Percentiles rank a stretch among this genome's conserved stretches.
Conservation (phyloP, 306 rosid genomes). For the Trichosanthes cucumerina region DNA sequence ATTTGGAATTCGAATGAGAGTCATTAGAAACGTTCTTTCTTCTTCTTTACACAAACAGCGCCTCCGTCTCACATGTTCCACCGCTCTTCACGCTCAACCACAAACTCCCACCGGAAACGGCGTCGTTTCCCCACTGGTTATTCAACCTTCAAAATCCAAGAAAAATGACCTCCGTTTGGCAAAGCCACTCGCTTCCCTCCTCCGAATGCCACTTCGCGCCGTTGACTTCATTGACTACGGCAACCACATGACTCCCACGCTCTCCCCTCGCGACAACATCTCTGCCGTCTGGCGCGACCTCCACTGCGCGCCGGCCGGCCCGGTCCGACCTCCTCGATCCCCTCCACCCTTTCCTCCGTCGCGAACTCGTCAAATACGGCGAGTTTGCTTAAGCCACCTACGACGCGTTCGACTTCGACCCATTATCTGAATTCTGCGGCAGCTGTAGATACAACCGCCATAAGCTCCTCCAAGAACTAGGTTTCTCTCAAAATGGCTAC, state of each 20-base stretch:
- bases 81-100: background rate
- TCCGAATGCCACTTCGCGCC: slow-evolving; percentile 12
- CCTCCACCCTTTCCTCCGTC: slow-evolving; percentile 42
- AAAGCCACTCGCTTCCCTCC: slow-evolving; percentile 9
- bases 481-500: slow-evolving; percentile 30
- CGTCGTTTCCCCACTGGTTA: background rate
- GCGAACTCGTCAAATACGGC: slow-evolving; percentile 60
- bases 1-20: background rate
- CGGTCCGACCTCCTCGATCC: slow-evolving; percentile 38
- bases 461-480: slow-evolving; percentile 31
- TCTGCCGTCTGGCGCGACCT: slow-evolving; percentile 42
- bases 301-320: slow-evolving; percentile 42
- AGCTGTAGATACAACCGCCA: slow-evolving; percentile 41
- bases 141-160: background rate
- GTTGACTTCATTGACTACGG: slow-evolving; percentile 9
- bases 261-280: slow-evolving; percentile 45
- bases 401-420: slow-evolving; percentile 55
- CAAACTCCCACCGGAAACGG: background rate
- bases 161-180: slow-evolving; percentile 1
- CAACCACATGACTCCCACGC: slow-evolving; percentile 27
- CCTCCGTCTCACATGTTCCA: slow-evolving; percentile 6
- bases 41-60: background rate
- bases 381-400: slow-evolving; percentile 67
- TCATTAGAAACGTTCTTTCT: background rate
- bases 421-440: slow-evolving; percentile 49